Evolutionary conservation across 1,139 yeast genomes (phyloP).

Genomic region (Pichia sp.): DNA sequence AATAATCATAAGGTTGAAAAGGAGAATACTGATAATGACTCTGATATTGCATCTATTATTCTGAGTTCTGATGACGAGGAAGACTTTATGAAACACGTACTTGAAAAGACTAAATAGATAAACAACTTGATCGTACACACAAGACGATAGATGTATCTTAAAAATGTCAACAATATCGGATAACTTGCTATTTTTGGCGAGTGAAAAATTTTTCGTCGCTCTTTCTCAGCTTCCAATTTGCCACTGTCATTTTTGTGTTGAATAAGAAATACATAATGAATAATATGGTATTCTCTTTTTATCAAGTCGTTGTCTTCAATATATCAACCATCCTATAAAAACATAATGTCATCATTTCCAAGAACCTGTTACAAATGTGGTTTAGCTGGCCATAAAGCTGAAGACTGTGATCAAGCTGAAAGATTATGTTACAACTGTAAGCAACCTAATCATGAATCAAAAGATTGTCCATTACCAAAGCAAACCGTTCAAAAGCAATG

Average conservation of each 20-base stretch:
- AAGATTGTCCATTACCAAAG: conserved; percentile 83
- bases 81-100: neutral
- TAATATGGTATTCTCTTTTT: too few species aligned
- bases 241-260: neutral
- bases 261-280: too few species aligned
- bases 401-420: conserved; percentile 73
- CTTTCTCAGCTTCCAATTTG: neutral
- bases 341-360: conserved; percentile 54
- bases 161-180: too few species aligned
- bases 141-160: too few species aligned
- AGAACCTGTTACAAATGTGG: conserved; percentile 92
- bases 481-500: conserved; percentile 81
- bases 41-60: neutral
- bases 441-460: conserved; percentile 84
- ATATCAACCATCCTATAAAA: too few species aligned
- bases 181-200: too few species aligned
- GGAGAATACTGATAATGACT: too few species aligned
- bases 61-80: conserved; percentile 1
- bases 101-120: neutral
- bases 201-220: too few species aligned
- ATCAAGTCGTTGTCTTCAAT: neutral
- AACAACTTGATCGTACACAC: too few species aligned
- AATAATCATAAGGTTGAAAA: too few species aligned
- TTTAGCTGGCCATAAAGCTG: conserved; percentile 87
- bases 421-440: conserved; percentile 92